Base-by-base conservation (phyloP, 768 basidiomycete species). In the Russula emetica region DNA sequence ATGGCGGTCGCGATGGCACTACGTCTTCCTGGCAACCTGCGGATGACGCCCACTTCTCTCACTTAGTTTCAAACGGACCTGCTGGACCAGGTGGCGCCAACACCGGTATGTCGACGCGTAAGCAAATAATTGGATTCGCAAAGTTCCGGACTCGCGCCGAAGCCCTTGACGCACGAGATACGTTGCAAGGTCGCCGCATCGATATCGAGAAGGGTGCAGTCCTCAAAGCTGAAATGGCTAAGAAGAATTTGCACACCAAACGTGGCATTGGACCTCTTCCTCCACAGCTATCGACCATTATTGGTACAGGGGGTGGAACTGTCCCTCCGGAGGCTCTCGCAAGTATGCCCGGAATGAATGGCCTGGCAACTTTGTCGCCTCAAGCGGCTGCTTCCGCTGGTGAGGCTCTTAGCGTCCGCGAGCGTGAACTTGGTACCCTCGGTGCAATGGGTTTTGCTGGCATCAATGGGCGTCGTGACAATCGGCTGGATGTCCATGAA, bases 241-340 rank as follows among this genome's bases (percentile, higher is more conserved):
- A 98, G 85, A 99, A 99, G 83, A 98, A 99, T 72, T 76, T 99
- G 44, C 96, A 99, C 72, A 96, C 94, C 22, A 97, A 96, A 78
- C 80, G 92, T 44, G 90, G 90, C 2, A 86, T 93, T 26, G 91
- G 91, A n/a, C 69, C 71, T 0, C 66, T 71, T 26, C 66, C 66
- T 45, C 62, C 55, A 1, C 68, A 69, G 47, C 56, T 68, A 0
- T 68, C 67, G 1, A 57, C 62, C 8, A 70, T 68, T 51, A 67
- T 64, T 22, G 68, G 68, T 8, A 22, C 70, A 4, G 62, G 66
- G 11, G 69, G 69, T 20, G 66, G 64, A 9, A 61, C 36, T n/a
- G 62, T 67, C 28, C 66, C 61, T 8, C 66, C 67, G 1, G 68
- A 63, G 32, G 66, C 66, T 36, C 55, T 69, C 34, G 66, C 66